phyloP scores from a whole-genome alignment of 495 filamentous ascomycete genomes.

The Lindgomyces ingoldianus region DNA sequence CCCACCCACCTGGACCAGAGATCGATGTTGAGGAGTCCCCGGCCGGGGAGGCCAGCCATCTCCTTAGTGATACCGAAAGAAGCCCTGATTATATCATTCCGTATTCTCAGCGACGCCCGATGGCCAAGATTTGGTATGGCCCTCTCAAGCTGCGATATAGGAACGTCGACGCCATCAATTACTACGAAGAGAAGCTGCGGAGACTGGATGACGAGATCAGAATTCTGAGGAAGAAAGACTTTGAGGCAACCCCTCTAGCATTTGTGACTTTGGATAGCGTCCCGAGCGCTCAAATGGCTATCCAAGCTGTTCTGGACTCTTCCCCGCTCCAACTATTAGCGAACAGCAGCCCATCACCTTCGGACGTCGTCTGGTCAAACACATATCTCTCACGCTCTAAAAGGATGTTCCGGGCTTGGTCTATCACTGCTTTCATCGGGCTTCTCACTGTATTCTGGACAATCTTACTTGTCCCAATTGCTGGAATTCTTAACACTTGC shows the following conservation, averaged over 20 bases:
- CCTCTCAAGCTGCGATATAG: slow-evolving; percentile 69
- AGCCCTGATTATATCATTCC: slow-evolving; percentile 47
- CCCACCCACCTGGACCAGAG: slow-evolving; percentile 49
- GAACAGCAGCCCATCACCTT: slow-evolving; percentile 80
- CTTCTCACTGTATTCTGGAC: slow-evolving; percentile 89
- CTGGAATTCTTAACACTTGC: slow-evolving; percentile 72
- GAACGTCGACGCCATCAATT: slow-evolving; percentile 86
- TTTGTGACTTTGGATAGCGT: slow-evolving; percentile 98
- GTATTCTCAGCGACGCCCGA: slow-evolving; percentile 61
- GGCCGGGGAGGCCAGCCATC: slow-evolving; percentile 50
- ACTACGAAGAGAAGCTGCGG: slow-evolving; percentile 85
- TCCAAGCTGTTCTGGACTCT: slow-evolving; percentile 89
- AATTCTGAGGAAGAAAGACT: slow-evolving; percentile 71
- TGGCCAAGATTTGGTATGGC: slow-evolving; percentile 75
- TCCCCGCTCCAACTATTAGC: slow-evolving; percentile 82
- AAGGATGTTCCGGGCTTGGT: slow-evolving; percentile 75
- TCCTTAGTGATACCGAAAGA: slow-evolving; percentile 54
- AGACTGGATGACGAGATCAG: slow-evolving; percentile 76
- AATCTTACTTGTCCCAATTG: slow-evolving; percentile 76
- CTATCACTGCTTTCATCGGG: slow-evolving; percentile 76
- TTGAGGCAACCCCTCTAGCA: slow-evolving; percentile 74
- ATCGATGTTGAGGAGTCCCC: slow-evolving; percentile 47
- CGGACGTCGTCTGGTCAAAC: slow-evolving; percentile 89
- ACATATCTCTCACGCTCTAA: slow-evolving; percentile 78
- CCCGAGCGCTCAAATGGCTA: slow-evolving; percentile 88